phyloP scores from a whole-genome alignment of 1,139 yeast genomes.

The Kazachstania sp. region DNA sequence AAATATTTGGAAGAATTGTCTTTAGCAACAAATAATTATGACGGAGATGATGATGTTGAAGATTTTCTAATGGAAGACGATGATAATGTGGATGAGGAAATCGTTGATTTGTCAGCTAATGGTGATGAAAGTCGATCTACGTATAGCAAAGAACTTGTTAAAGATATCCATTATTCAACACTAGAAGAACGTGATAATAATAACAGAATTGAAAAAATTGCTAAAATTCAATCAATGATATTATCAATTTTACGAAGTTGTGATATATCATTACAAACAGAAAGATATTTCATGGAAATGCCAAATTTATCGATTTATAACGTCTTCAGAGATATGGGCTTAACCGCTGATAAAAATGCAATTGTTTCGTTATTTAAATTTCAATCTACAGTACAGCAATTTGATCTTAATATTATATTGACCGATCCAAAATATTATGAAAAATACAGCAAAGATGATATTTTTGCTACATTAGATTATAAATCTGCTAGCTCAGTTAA shows the following conservation, averaged over 20 bases:
- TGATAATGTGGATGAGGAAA: neutral
- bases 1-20: slow-evolving; percentile 15
- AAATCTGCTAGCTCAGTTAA: neutral
- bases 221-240: neutral
- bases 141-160: neutral
- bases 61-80: slow-evolving; percentile 5
- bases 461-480: slow-evolving; percentile 1
- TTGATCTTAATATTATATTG: neutral
- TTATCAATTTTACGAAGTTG: neutral
- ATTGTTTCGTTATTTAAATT: slow-evolving; percentile 1
- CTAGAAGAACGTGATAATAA: neutral
- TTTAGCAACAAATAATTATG: slow-evolving; percentile 2
- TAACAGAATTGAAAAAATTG: neutral
- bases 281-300: neutral
- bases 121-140: neutral
- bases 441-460: slow-evolving; percentile 1
- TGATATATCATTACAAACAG: slow-evolving; percentile 1
- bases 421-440: neutral
- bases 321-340: neutral
- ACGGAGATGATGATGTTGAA: slow-evolving; percentile 4
- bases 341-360: neutral
- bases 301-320: neutral
- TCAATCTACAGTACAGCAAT: neutral
- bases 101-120: neutral
- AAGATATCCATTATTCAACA: neutral